Evolutionary conservation across 768 basidiomycete genomes (phyloP), one percentile per base, ranked within the genome.

Genomic region (Kwoniella dejecticola): DNA sequence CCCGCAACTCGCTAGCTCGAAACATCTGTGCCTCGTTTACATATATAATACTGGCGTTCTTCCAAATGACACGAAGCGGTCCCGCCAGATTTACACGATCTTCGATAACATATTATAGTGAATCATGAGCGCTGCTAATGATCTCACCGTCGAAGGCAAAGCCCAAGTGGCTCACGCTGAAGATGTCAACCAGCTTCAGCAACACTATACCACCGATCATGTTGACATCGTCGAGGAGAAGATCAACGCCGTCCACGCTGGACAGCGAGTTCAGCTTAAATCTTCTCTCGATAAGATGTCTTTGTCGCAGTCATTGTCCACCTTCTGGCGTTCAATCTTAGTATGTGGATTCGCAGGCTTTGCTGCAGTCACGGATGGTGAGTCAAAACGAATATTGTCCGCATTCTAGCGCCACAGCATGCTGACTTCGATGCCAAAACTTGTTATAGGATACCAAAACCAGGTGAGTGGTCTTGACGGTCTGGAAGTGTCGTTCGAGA

Each of bases 311-410:
- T 57, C 67, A 2, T 19, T 63, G 13, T 31, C 17, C 17, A 56
- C 54, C 10, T 71, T 54, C 56, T 52, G 47, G 49, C 54, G 59
- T 26, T 36, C 62, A 12, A 31, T 44, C 19, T 27, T 66, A 13
- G 59, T 69, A 30, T 68, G 67, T 31, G 38, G 45, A 17, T 13
- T 66, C 46, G 67, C 67, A 19, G 70, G 54, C 6, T 71, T 71
- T 56, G 55, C 46, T 19, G 70, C 70, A 11, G 27, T 54, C 7
- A 53, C 57, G 23, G 68, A 72, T 49, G 70, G 68, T 55, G 46
- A 64, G 63, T 61, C n/a, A n/a, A n/a, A n/a, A n/a, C n/a, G n/a
- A n/a, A n/a, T n/a, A n/a, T n/a, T n/a, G n/a, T n/a, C n/a, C n/a
- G n/a, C n/a, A 36, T 36, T 36, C 33, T 7, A 36, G 15, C 33